Conservation (phyloP, 2,329 filamentous ascomycete species). For the Aspergillus aculeatinus region DNA sequence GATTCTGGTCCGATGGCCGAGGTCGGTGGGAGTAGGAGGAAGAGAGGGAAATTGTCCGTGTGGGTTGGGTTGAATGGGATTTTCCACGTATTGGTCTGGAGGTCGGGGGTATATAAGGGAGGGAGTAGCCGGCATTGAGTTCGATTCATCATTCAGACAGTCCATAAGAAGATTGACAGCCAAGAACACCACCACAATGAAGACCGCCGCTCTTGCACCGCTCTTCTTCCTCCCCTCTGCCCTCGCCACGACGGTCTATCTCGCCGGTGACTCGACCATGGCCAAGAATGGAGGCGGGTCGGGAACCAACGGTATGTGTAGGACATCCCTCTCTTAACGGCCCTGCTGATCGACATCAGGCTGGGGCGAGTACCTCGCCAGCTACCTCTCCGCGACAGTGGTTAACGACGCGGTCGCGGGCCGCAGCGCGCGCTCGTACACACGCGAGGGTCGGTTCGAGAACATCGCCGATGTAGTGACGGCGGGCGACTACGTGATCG, state of each 20-base stretch:
- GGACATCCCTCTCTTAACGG: not conserved
- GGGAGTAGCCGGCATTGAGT: not conserved
- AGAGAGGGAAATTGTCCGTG: not conserved
- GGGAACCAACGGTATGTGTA: slow-evolving; percentile 23
- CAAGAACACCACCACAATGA: slow-evolving; percentile 19
- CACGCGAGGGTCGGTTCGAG: slow-evolving; percentile 64
- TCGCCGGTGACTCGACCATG: slow-evolving; percentile 40
- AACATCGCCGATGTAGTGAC: slow-evolving; percentile 55
- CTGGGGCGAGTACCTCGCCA: slow-evolving; percentile 63
- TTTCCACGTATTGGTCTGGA: not conserved
- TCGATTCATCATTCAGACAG: not conserved
- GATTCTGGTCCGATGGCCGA: not conserved
- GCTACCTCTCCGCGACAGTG: slow-evolving; percentile 49
- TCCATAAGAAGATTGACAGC: not conserved
- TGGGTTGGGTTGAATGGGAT: not conserved
- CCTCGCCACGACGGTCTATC: slow-evolving; percentile 29
- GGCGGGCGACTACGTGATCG: slow-evolving; percentile 64
- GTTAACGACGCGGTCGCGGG: slow-evolving; percentile 67
- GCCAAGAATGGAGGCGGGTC: slow-evolving; percentile 25
- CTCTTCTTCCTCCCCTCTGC: slow-evolving; percentile 24
- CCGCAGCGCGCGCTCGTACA: slow-evolving; percentile 65
- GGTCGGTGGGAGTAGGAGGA: slow-evolving; percentile 3
- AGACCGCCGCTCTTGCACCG: slow-evolving; percentile 14
- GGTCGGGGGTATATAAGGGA: not conserved
- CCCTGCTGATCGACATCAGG: slow-evolving; percentile 40